Evolutionary conservation across 2,329 filamentous ascomycete genomes (phyloP), one percentile per base, ranked within the genome.

Genomic region (Magnaporthiopsis poae): DNA sequence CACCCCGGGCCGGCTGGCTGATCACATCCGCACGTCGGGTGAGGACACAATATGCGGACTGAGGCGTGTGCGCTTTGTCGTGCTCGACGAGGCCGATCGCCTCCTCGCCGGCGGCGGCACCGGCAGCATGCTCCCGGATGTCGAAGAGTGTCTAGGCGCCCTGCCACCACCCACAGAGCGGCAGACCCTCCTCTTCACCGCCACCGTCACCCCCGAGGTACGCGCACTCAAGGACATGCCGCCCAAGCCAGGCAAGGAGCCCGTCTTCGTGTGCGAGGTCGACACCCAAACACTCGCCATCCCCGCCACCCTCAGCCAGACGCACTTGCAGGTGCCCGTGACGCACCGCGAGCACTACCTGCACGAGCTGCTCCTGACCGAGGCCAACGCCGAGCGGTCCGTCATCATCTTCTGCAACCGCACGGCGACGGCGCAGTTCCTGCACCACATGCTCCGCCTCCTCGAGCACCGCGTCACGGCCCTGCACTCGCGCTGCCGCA

Each of bases 171-270:
- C 91, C 5, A 79, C 84, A 1, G 82, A 91, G 73, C 86, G 95
- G n/a, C 93, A 99, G 77, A 99, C 94, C 0, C 86, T 96, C 21
- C 85, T 99, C 2, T 99, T 99, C 79, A 99, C 95, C 11, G 95
- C 95, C 21, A 99, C 95, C 1, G 88, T 99, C 61, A 98, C 95
- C 0, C 88, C 91, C 2, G 94, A 98, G 79, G 92, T 99, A 4
- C 87, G 91, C 64, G 91, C 91, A 2, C 79, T 98, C 68, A 95
- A 96, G 77, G 85, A 90, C 67, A 86, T 91, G 79, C 88, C 91
- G 11, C 81, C 86, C 59, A 83, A 87, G 61, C 82, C 86, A 1
- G 87, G 86, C 65, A 89, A 90, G 69, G 87, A 86, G 65, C 89
- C 91, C 1, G 88, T 96, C 56, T 96, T 94, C 77, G 86, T 98